Base-by-base conservation (phyloP, 306 rosid species). In the Trichosanthes cucumerina region DNA sequence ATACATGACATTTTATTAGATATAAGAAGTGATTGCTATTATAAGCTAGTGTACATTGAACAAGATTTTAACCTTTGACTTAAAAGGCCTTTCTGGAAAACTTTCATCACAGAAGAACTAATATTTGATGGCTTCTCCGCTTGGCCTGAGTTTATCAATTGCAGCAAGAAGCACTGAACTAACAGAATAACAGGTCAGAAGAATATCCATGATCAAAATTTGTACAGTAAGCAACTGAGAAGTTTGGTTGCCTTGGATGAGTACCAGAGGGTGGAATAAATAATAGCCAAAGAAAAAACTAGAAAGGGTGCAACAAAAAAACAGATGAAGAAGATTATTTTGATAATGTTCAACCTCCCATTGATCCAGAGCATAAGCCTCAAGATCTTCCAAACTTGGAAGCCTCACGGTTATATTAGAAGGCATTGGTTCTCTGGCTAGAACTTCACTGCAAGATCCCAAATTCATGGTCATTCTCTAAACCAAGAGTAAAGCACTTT, bases 341-440 rank as follows among this genome's bases (percentile, higher is more conserved):
- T 57, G 84, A 72, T 62, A 54, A 76, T 26, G 74, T 41, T 64
- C 36, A 77, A 95, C 97, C 99, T 95, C 99, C 97, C 99, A 95
- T 75, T 92, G 93, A 69, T 84, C 84, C 6, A 83, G 87, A 81
- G 97, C 97, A 87, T 87, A 92, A 81, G 81, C 89, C 82, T 95
- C 92, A 69, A 95, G 95, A 24, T 92, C 93, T 84, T 89, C 97
- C 57, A 81, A 79, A 86, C 89, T 92, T 56, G 94, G 97, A 65
- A 91, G 97, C 86, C 93, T 91, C 84, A 84, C 98, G 41, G 97
- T 89, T 50, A 90, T 81, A 84, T 89, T 88, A 70, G 93, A 83
- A 83, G 97, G 91, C 97, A 95, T 92, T 38, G 97, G 89, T 83
- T 95, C 94, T 90, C 98, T 86, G 4, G 97, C 97, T 88, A 95